Base-by-base conservation (phyloP, 2,329 filamentous ascomycete species). In the Didymosphaeria variabile region DNA sequence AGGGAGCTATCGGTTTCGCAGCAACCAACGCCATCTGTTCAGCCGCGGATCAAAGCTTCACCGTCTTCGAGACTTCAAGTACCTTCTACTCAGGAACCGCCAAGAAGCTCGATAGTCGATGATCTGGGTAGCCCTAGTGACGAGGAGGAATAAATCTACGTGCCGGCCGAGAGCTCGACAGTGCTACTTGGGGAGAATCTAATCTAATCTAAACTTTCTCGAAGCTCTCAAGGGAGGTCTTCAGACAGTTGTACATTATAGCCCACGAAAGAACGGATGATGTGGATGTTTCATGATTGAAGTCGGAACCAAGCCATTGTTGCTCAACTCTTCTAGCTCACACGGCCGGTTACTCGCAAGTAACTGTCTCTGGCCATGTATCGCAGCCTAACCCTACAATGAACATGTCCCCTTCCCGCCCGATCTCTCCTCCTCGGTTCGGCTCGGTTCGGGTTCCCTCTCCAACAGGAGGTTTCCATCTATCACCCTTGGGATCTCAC, bases 111-210 rank as follows among this genome's bases (percentile, higher is more conserved):
- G 21, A 64, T 67, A 15, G 56, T 70, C 32, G 62, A 72, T 42
- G 68, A 70, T 54, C 32, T 72, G 40, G 69, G 67, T 21, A 65
- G 67, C 57, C 66, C 66, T 40, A 68, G 66, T 50, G 68, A 63
- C 23, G 61, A 67, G 56, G 60, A 66, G 26, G 53, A 63, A 40
- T 52, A 56, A 46, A 32, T 38, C 50, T 21, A n/a, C 58, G 58
- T 9, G n/a, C 36, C 9, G 21, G 10, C 13, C 21, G 21, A 19
- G 4, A 32, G 7, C n/a, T 17, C 10, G 17, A 7, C 21, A 34
- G 12, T 29, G 46, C 32, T 15, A 17, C 13, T 4, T 31, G 29
- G 3, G 17, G 34, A 9, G 29, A 12, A 15, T 50, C 5, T 2
- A 47, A 47, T 3, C n/a, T 2, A 47, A 47, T 3, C n/a, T 19